Evolutionary conservation across 225 moss, liverwort and hornwort species (phyloP).

Genomic region (Pseudoscleropodium purum): DNA sequence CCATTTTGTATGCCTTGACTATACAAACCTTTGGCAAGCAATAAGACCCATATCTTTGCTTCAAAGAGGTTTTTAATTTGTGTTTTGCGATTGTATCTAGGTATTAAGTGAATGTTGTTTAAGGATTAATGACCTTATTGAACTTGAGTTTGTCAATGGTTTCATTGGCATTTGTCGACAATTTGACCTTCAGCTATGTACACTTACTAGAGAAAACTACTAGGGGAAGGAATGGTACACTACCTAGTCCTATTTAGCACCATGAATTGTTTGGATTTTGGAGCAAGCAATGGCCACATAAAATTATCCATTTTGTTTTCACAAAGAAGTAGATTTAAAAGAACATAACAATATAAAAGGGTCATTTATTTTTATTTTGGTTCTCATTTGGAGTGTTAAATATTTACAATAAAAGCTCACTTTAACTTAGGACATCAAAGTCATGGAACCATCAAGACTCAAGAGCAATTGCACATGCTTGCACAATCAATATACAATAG

Average conservation of each 20-base stretch:
- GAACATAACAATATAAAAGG: neutral
- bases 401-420: too few relatives aligned
- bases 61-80: too few relatives aligned
- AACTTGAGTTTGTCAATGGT: rapidly evolving
- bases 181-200: neutral
- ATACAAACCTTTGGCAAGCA: too few relatives aligned
- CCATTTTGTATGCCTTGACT: too few relatives aligned
- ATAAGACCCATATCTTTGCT: too few relatives aligned
- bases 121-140: neutral
- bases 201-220: neutral
- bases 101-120: too few relatives aligned
- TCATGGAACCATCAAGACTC: too few relatives aligned
- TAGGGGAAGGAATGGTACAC: too few relatives aligned
- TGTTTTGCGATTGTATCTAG: too few relatives aligned
- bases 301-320: neutral
- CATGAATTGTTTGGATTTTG: neutral
- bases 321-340: neutral
- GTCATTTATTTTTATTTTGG: neutral
- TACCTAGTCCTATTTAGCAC: neutral
- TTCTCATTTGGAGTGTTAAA: neutral
- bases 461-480: too few relatives aligned
- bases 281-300: neutral
- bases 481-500: too few relatives aligned
- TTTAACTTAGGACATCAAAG: too few relatives aligned
- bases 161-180: neutral